Base-by-base conservation (phyloP, 768 basidiomycete species). In the Suillus subalutaceus region DNA sequence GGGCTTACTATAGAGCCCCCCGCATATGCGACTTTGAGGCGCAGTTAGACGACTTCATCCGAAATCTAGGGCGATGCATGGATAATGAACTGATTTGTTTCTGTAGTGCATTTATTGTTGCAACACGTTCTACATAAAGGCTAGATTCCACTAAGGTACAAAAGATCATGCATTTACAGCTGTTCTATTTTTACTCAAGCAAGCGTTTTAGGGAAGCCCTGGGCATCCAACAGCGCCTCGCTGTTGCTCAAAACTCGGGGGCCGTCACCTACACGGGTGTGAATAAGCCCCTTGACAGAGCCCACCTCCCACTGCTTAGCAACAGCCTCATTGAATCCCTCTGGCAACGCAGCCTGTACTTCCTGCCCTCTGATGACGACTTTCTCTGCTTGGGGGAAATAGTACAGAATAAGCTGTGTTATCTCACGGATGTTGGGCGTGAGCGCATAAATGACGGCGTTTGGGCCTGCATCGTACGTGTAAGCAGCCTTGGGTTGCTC, bases 401-500 rank as follows among this genome's bases (percentile, higher is more conserved):
- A 98, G 65, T 84, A 80, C 63, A 89, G 79, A 69, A 99, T 84
- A 69, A 95, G 78, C 72, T 87, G 81, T 56, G 95, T 81, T 70
- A 99, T 90, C 77, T 90, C 87, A 69, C 85, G 85, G 72, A 97
- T 81, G 78, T 96, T 88, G 72, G 88, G 84, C 70, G 90, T 83
- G 5, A 86, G 85, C 0, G 95, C 87, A 79, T 99, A 99, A 73
- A 99, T 94, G 75, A 99, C 97, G 2, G 96, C 96, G 79, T 99
- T 99, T 16, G 97, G 97, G 40, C 97, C 97, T 0, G 97, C 97
- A 73, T 99, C 97, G 75, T 92, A 99, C n/a, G 97, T 99, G 79
- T 99, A 99, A 50, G 97, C 97, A 0, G 96, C 97, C 73, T 92
- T 89, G 75, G 66, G 79, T 65, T 81, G 88, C 43, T 90, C 78